phyloP scores from a whole-genome alignment of 768 basidiomycete genomes.

The Lentinula sp. region DNA sequence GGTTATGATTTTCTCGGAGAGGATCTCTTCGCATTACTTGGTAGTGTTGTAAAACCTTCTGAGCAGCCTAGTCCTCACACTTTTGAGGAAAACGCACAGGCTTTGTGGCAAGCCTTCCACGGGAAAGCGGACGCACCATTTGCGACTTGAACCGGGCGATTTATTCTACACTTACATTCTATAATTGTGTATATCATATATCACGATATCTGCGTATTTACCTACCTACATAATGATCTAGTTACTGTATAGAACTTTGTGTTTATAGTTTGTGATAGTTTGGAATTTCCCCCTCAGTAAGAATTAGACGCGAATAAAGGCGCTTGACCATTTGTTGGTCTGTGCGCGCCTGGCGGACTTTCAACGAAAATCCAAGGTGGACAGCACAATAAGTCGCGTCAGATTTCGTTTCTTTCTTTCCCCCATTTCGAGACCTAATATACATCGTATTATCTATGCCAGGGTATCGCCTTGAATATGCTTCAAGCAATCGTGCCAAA shows the following conservation, averaged over 20 bases:
- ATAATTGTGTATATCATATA: not conserved
- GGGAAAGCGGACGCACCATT: slow-evolving; percentile 2
- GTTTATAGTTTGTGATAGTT: not conserved
- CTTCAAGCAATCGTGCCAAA: slow-evolving; percentile 58
- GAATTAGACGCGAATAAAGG: no score
- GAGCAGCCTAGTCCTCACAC: not conserved
- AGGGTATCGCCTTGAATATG: slow-evolving; percentile 79
- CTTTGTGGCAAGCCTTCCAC: slow-evolving; percentile 2
- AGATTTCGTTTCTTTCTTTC: slow-evolving; percentile 18
- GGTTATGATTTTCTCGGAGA: slow-evolving; percentile 10
- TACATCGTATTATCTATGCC: slow-evolving; percentile 30
- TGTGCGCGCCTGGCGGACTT: slow-evolving; percentile 44
- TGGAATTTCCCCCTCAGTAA: not conserved
- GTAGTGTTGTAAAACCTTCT: not conserved
- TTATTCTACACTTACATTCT: not conserved
- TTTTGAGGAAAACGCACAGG: slow-evolving; percentile 6
- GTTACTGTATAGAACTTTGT: not conserved
- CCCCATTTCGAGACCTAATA: slow-evolving; percentile 3
- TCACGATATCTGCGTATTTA: not conserved
- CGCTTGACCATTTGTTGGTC: slow-evolving; percentile 22
- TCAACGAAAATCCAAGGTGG: slow-evolving; percentile 28
- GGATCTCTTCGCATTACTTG: slow-evolving; percentile 7
- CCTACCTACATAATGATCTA: not conserved
- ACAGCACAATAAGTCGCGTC: slow-evolving; percentile 26
- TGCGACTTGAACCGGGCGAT: not conserved